Base-by-base conservation (phyloP, 2,329 filamentous ascomycete genomes). In the Ophiocordyceps australis region DNA sequence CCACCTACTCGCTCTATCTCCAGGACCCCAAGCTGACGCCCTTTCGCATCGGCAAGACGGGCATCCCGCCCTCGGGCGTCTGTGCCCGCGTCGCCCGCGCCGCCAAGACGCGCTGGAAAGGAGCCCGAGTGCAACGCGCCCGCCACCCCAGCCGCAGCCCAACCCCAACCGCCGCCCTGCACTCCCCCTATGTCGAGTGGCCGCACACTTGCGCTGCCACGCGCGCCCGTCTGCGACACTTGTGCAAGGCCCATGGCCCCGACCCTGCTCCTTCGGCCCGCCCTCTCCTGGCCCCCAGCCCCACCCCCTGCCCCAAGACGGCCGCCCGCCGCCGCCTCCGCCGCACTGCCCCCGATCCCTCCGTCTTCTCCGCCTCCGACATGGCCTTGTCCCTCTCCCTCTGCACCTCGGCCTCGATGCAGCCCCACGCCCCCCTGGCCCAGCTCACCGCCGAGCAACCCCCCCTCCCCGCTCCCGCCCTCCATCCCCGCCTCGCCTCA, bases 11-110 rank as follows among this genome's bases (percentile, higher is more conserved):
- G 30, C 50, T 71, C 27, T 77, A 76, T 37, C 50, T 76, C 21
- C 65, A 73, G 40, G 72, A 77, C 36, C 70, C 72, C 23, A 69
- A 66, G 25, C 68, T 75, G 3, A 77, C 72, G 2, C 72, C 72
- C 0, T 68, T 77, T 32, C 61, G 66, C 26, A 57, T 73, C 28
- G 63, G 68, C 31, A 71, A 69, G 38, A 70, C 65, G 38, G 61
- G 63, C 29, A 62, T 76, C 15, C 72, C 72, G 7, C 72, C 72
- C 4, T 57, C 69, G 22, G 72, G 72, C 11, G 70, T 76, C 8
- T 73, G 68, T 38, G 43, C 63, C 38, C 65, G 71, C 23, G 71
- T 77, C 20, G 65, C 72, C n/a, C 58, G 71, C 33, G 67, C 74
- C 38, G 63, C 71, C 13, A 73, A 65, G 47, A 56, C 65, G 39